Percentiles rank a stretch among this genome's conserved stretches.
These are phyloP conservation scores for Arbutus unedo DNA, from an alignment of 148 eudicot genomes.

Conservation along the genomic window DNA sequence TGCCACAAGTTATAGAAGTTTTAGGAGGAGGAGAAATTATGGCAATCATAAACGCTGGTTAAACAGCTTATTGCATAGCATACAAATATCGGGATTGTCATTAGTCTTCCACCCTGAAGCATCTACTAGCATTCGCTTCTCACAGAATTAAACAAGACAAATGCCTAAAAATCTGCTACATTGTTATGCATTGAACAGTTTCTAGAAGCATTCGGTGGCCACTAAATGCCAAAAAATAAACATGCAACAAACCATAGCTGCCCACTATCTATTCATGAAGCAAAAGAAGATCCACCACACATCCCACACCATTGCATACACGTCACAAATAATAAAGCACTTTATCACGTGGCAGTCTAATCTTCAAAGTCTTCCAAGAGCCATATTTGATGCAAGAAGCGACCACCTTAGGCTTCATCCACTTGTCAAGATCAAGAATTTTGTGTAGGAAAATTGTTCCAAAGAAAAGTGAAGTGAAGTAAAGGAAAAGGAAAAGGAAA, in stretches of 20 bases:
- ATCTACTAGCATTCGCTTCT: background rate
- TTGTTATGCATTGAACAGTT: background rate
- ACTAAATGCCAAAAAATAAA: background rate
- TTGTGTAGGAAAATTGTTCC: no score
- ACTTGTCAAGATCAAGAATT: no score
- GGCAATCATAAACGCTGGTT: background rate
- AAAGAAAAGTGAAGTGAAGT: no score
- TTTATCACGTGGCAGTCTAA: background rate
- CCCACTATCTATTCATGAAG: background rate
- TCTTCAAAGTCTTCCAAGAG: background rate
- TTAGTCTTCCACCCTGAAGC: background rate
- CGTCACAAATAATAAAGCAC: background rate
- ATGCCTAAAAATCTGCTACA: background rate
- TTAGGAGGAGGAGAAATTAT: no score
- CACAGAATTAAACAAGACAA: background rate
- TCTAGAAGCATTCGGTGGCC: background rate
- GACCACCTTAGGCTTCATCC: background rate
- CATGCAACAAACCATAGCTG: background rate
- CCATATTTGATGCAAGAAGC: background rate
- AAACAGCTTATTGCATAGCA: background rate
- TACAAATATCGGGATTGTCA: background rate
- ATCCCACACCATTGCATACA: background rate
- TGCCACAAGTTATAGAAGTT: background rate
- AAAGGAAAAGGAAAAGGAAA: no score
- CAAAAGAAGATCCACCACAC: background rate